phyloP scores from a whole-genome alignment of 106 monocot genomes.

The Allium fistulosum region DNA sequence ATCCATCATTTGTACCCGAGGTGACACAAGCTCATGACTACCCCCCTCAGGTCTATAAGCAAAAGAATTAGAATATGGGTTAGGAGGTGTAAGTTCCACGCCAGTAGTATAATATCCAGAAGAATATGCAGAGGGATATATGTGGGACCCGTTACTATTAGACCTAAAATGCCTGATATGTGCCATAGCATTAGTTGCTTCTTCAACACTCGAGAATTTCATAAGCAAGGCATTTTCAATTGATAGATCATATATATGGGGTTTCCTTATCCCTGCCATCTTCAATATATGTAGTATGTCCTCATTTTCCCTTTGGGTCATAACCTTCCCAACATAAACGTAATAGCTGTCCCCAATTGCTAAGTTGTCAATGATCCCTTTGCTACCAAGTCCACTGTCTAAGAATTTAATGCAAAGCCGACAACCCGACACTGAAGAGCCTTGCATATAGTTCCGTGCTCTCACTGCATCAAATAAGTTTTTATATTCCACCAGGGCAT shows the following conservation, averaged over 20 bases:
- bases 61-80: slow-evolving; percentile 15
- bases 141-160: slow-evolving; percentile 11
- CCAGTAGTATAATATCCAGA: slow-evolving; percentile 9
- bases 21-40: slow-evolving; percentile 34
- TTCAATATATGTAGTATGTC: slow-evolving; percentile 58
- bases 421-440: slow-evolving; percentile 71
- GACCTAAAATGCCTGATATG: slow-evolving; percentile 42
- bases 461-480: slow-evolving; percentile 82
- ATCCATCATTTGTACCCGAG: slow-evolving; percentile 30
- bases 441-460: slow-evolving; percentile 81
- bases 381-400: slow-evolving; percentile 64
- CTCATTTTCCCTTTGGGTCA: slow-evolving; percentile 50
- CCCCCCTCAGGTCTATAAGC: slow-evolving; percentile 17
- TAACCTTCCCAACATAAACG: slow-evolving; percentile 73
- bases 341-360: slow-evolving; percentile 74
- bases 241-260: slow-evolving; percentile 51
- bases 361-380: slow-evolving; percentile 49
- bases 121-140: slow-evolving; percentile 6
- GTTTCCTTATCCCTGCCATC: slow-evolving; percentile 31
- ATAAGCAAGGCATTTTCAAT: slow-evolving; percentile 68
- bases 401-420: slow-evolving; percentile 66
- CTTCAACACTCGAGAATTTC: slow-evolving; percentile 70
- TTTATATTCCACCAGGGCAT: slow-evolving; percentile 75
- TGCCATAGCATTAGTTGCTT: slow-evolving; percentile 54
- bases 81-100: slow-evolving; percentile 25